These are phyloP conservation scores for Hyphopichia homilentoma DNA, from an alignment of 805 yeast species.

Conservation along the genomic window DNA sequence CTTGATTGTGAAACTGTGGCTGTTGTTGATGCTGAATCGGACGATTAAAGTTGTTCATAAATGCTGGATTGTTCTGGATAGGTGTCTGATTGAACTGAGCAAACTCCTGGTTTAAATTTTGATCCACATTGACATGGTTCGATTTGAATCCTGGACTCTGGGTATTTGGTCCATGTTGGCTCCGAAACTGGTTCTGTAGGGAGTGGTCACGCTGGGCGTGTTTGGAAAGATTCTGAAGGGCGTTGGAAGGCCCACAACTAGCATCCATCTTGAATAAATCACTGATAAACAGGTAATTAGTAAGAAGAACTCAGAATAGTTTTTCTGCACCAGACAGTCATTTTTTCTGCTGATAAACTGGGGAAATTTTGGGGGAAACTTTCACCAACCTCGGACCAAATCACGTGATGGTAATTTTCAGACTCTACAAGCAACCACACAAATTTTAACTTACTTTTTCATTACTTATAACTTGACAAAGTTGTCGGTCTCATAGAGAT, in stretches of 20 bases:
- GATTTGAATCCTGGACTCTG: slow-evolving; percentile 11
- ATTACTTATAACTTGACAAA: slow-evolving; percentile 9
- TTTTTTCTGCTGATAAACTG: too few relatives aligned
- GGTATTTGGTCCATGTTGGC: slow-evolving; percentile 4
- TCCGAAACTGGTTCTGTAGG: slow-evolving; percentile 29
- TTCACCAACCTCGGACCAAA: too few relatives aligned
- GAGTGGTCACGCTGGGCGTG: slow-evolving; percentile 41
- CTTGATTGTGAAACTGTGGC: slow-evolving; percentile 7
- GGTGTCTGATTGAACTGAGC: slow-evolving; percentile 22
- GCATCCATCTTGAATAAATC: slow-evolving; percentile 23
- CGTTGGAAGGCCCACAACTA: slow-evolving; percentile 45
- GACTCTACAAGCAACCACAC: too few relatives aligned
- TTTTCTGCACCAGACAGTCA: too few relatives aligned
- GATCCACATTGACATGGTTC: slow-evolving; percentile 23
- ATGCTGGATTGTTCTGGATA: slow-evolving; percentile 10
- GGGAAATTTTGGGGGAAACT: too few relatives aligned
- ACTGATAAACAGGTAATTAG: too few relatives aligned
- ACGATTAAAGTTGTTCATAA: slow-evolving; percentile 10
- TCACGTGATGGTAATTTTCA: too few relatives aligned
- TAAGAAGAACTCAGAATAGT: too few relatives aligned
- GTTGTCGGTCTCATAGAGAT: slow-evolving; percentile 31
- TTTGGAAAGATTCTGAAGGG: slow-evolving; percentile 37
- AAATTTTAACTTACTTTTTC: too few relatives aligned
- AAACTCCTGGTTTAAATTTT: slow-evolving; percentile 36
- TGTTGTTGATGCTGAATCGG: slow-evolving; percentile 7